Conservation (phyloP, 1,284 basidiomycete genomes). For the Papiliotrema fonsecae region DNA sequence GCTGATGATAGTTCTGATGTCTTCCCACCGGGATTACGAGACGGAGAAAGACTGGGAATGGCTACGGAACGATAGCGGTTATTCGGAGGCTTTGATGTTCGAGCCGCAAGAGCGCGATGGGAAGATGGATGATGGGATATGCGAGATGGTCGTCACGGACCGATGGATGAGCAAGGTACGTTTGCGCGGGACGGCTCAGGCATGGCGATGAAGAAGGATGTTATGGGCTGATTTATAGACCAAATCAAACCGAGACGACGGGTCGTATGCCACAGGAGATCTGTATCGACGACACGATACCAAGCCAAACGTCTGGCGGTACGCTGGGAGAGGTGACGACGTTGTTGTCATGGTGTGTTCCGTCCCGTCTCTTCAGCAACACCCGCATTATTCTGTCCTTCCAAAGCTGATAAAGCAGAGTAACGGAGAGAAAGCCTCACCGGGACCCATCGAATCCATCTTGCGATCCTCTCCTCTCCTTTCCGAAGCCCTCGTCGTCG, state of each 20-base stretch:
- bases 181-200: not conserved
- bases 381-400: not conserved
- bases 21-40: constrained; percentile 45
- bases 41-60: constrained; percentile 48
- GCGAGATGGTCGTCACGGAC: constrained; percentile 42
- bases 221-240: constrained; percentile 16
- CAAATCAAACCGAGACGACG: constrained; percentile 42
- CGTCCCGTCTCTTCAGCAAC: not conserved
- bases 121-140: constrained; percentile 11
- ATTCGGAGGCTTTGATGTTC: constrained; percentile 25
- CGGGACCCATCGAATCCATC: constrained; percentile 34
- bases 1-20: constrained; percentile 39
- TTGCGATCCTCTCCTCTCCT: constrained; percentile 27
- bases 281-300: constrained; percentile 41
- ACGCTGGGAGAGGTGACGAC: constrained; percentile 48
- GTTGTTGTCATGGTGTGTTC: constrained; percentile 43
- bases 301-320: constrained; percentile 40
- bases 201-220: not conserved
- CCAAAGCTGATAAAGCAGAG: constrained; percentile 12
- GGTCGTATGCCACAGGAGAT: constrained; percentile 47
- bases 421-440: constrained; percentile 43
- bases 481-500: constrained; percentile 45
- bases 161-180: constrained; percentile 41
- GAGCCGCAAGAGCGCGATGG: constrained; percentile 18
- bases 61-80: constrained; percentile 40